A percentile compares a stretch with the other conserved stretches of the same genome.
phyloP scores from a whole-genome alignment of 1,284 basidiomycete species.

The Calocybe gambosa region DNA sequence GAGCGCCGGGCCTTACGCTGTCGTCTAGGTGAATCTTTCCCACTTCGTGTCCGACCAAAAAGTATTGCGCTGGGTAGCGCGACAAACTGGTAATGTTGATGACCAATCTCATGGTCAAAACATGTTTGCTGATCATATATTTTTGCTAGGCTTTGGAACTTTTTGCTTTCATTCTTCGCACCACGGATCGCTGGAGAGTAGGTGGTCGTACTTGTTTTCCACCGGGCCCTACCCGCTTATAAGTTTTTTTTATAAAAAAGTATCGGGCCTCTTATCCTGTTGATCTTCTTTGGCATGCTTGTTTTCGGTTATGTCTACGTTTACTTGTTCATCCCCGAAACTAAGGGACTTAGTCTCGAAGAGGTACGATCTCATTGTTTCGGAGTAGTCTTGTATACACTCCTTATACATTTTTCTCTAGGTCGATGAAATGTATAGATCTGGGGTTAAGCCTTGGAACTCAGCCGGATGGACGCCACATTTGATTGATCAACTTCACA shows the following conservation, averaged over 20 bases:
- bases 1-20: not conserved
- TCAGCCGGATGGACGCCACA: conserved; percentile 56
- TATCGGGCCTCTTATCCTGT: conserved; percentile 71
- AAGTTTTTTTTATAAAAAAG: conserved; percentile 22
- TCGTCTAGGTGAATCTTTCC: conserved; percentile 42
- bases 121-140: conserved; percentile 1
- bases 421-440: conserved; percentile 70
- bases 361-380: conserved; percentile 39
- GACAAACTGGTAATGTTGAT: conserved; percentile 29
- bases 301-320: conserved; percentile 64
- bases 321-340: conserved; percentile 71
- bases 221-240: not conserved
- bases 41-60: conserved; percentile 72
- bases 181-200: conserved; percentile 55
- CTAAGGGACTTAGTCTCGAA: conserved; percentile 68
- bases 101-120: not conserved
- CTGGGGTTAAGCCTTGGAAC: conserved; percentile 60
- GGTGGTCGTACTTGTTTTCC: not conserved
- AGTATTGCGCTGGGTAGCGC: conserved; percentile 64
- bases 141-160: conserved; percentile 63
- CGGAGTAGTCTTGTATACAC: not conserved
- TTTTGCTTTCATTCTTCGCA: conserved; percentile 66
- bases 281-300: conserved; percentile 75
- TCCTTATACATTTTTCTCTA: conserved; percentile 15
- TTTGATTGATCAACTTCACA: conserved; percentile 31